Evolutionary conservation across 805 yeast genomes (phyloP).

Genomic region (Cyberlindnera americana): DNA sequence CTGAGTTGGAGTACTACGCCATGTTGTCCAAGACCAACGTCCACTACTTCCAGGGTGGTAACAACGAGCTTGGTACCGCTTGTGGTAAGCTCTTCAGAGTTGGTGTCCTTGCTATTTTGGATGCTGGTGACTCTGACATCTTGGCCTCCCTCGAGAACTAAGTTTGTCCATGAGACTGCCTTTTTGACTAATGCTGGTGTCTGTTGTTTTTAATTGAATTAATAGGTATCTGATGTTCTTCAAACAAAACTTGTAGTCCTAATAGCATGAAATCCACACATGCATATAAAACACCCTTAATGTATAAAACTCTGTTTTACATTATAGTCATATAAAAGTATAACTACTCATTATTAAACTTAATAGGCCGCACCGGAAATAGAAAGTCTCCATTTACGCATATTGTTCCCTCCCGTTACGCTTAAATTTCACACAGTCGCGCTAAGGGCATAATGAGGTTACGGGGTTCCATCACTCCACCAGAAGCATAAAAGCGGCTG

Average conservation of each 20-base stretch:
- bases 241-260: too few species aligned
- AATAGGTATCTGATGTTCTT: slow-evolving; percentile 8
- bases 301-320: too few species aligned
- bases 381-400: slow-evolving; percentile 2
- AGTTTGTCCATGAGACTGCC: too few species aligned
- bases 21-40: slow-evolving; percentile 96
- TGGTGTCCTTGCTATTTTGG: slow-evolving; percentile 93
- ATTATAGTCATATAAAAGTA: too few species aligned
- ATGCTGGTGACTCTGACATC: slow-evolving; percentile 99
- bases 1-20: slow-evolving; percentile 99
- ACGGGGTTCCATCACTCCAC: slow-evolving; percentile 7
- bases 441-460: slow-evolving; percentile 11
- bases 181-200: slow-evolving; percentile 4
- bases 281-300: background rate
- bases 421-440: slow-evolving; percentile 1
- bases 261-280: too few species aligned
- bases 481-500: slow-evolving; percentile 1
- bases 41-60: slow-evolving; percentile 99
- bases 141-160: slow-evolving; percentile 49
- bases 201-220: slow-evolving; percentile 3
- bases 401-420: background rate
- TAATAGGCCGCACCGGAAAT: too few species aligned
- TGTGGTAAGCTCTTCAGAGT: slow-evolving; percentile 99
- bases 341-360: too few species aligned
- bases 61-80: slow-evolving; percentile 99